Evolutionary conservation across 1,284 basidiomycete genomes (phyloP).

Genomic region (Austroboletus olivaceoglutinosus): DNA sequence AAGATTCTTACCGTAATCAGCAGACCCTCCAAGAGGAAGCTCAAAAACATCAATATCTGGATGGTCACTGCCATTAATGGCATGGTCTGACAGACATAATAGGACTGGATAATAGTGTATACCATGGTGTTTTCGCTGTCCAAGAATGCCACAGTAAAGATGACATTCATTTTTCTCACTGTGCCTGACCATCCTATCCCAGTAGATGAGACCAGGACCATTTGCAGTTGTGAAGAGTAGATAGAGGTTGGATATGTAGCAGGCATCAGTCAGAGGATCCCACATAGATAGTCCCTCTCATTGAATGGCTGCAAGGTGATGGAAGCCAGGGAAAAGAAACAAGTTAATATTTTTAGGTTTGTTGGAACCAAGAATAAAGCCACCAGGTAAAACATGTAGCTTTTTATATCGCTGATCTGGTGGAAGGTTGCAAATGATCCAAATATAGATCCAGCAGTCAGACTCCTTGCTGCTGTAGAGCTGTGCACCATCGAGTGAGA

Average conservation of each 20-base stretch:
- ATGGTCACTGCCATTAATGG: too few relatives aligned
- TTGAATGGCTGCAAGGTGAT: not conserved
- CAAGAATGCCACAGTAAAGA: not conserved
- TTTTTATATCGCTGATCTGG: not conserved
- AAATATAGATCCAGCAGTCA: slow-evolving; percentile 9
- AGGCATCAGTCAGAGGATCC: not conserved
- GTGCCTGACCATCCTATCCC: slow-evolving; percentile 7
- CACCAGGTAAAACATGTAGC: not conserved
- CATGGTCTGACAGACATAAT: not conserved
- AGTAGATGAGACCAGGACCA: slow-evolving; percentile 1
- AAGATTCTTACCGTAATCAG: too few relatives aligned
- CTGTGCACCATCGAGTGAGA: slow-evolving; percentile 1
- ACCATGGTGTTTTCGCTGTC: not conserved
- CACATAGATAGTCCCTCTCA: not conserved
- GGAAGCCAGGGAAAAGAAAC: not conserved
- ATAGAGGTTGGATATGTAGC: not conserved
- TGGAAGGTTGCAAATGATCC: slow-evolving; percentile 1
- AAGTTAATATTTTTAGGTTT: not conserved
- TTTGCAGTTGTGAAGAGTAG: not conserved
- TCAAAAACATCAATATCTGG: too few relatives aligned
- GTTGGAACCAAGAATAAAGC: not conserved
- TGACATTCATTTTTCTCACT: not conserved
- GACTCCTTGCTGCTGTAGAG: slow-evolving; percentile 4
- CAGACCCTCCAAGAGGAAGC: too few relatives aligned
- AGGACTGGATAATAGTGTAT: not conserved